These are phyloP conservation scores for Xanthoceras sorbifolium DNA, from an alignment of 345 rosid genomes.

Conservation along the genomic window DNA sequence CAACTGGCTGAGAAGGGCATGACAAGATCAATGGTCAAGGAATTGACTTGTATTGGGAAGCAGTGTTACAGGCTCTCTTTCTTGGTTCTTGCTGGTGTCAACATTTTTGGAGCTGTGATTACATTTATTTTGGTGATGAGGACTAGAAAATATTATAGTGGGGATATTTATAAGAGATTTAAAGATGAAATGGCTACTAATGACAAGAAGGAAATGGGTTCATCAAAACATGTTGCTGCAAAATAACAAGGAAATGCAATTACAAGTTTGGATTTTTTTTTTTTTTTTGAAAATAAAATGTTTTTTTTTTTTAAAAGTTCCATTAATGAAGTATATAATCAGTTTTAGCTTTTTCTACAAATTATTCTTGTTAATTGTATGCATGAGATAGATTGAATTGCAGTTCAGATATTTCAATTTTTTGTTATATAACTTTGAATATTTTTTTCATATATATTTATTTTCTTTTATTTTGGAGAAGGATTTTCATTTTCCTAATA, in stretches of 20 bases:
- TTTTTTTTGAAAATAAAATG: neutral
- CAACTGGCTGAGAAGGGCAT: conserved; percentile 42
- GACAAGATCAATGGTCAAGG: conserved; percentile 28
- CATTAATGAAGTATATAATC: neutral
- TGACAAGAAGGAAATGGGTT: neutral
- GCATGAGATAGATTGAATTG: neutral
- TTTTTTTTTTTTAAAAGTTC: too few species aligned
- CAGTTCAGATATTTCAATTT: too few species aligned
- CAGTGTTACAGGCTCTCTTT: conserved; percentile 58
- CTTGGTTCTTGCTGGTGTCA: conserved; percentile 47
- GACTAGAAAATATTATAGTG: conserved; percentile 57
- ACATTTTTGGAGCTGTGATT: conserved; percentile 48
- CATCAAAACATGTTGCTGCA: neutral
- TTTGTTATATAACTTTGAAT: too few species aligned
- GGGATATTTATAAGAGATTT: conserved; percentile 62
- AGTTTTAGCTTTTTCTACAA: neutral
- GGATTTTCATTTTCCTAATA: too few species aligned
- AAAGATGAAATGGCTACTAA: conserved; percentile 28
- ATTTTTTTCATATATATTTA: too few species aligned
- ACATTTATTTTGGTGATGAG: conserved; percentile 53
- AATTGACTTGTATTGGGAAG: conserved; percentile 47
- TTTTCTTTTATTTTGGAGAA: too few species aligned
- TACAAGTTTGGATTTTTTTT: neutral
- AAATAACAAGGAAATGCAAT: neutral
- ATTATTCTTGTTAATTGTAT: neutral